Conservation (phyloP, 805 yeast genomes). For the Danielia oregonensis region DNA sequence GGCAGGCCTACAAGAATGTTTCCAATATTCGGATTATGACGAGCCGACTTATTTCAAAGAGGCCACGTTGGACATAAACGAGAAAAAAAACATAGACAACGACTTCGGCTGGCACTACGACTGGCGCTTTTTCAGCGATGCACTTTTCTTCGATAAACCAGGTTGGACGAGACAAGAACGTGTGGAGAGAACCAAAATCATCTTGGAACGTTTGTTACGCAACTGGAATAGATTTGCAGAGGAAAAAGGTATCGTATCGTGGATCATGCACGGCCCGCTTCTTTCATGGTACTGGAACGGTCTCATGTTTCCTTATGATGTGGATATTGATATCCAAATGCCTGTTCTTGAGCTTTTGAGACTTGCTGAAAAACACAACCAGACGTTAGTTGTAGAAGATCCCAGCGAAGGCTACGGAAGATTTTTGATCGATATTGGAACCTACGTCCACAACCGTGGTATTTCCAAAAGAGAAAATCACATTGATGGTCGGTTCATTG, state of each 20-base stretch:
- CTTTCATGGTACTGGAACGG: slow-evolving; percentile 18
- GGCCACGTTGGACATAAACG: slow-evolving; percentile 24
- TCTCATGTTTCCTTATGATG: slow-evolving; percentile 15
- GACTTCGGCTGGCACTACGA: slow-evolving; percentile 58
- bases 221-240: slow-evolving; percentile 15
- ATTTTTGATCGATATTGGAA: slow-evolving; percentile 17
- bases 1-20: slow-evolving; percentile 28
- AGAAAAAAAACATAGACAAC: slow-evolving; percentile 24
- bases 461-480: slow-evolving; percentile 10
- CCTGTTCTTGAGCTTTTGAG: slow-evolving; percentile 11
- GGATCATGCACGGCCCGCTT: slow-evolving; percentile 17
- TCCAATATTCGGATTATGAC: slow-evolving; percentile 13
- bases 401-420: slow-evolving; percentile 18
- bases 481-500: slow-evolving; percentile 16
- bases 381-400: slow-evolving; percentile 15
- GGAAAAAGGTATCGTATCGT: slow-evolving; percentile 12
- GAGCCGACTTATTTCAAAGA: slow-evolving; percentile 38
- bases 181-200: slow-evolving; percentile 14
- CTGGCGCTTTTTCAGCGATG: slow-evolving; percentile 57
- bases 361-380: slow-evolving; percentile 8
- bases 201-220: slow-evolving; percentile 14
- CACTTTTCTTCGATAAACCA: slow-evolving; percentile 40
- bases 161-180: slow-evolving; percentile 29
- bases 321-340: slow-evolving; percentile 16
- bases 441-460: slow-evolving; percentile 16